Base-by-base conservation (phyloP, 768 basidiomycete genomes). In the Tylopilus balloui region DNA sequence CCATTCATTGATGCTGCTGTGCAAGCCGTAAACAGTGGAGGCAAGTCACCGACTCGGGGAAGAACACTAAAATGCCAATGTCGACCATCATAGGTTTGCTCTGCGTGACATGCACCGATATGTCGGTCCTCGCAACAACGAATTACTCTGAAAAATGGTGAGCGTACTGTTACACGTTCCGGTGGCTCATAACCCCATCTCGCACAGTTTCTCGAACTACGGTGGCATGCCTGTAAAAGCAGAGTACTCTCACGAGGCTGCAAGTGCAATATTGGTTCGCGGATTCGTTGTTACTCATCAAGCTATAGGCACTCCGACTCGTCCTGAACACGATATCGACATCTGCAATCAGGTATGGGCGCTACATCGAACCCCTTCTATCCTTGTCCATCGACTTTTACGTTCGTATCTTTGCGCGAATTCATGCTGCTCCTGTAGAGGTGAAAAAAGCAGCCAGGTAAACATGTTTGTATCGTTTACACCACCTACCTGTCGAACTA, bases 81-180 rank as follows among this genome's bases (percentile, higher is more conserved):
- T 38, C 50, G 49, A 37, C 12, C n/a, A 19, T 52, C 4, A 38
- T 21, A 34, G 93, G 95, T 44, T 70, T 99, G 25, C 74, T 99
- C 2, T 93, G 91, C 59, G 85, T 99, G 32, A 99, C 96, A 21
- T 98, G 96, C 69, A 99, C 96, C 1, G 96, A 99, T 66, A 74
- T 96, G 52, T 81, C 92, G 7, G 93, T 99, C 10, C 76, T 98
- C 20, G 96, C 94, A 0, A 93, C 92, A 2, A 83, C 79, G 11
- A 97, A 97, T 64, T 96, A 88, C 65, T 86, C 94, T 4, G 96
- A 99, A 66, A 99, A 99, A 81, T 93, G 92, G 95, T 92, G 58
- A 41, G 32, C 19, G 27, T 20, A 6, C 23, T 14, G 29, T n/a
- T 19, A 11, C 28, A 25, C 28, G 12, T 14, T n/a, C 4, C 7